Percentiles rank a stretch among this genome's conserved stretches.
These are phyloP conservation scores for Pogostemon cablin DNA, from an alignment of 257 asterid genomes.

Conservation along the genomic window DNA sequence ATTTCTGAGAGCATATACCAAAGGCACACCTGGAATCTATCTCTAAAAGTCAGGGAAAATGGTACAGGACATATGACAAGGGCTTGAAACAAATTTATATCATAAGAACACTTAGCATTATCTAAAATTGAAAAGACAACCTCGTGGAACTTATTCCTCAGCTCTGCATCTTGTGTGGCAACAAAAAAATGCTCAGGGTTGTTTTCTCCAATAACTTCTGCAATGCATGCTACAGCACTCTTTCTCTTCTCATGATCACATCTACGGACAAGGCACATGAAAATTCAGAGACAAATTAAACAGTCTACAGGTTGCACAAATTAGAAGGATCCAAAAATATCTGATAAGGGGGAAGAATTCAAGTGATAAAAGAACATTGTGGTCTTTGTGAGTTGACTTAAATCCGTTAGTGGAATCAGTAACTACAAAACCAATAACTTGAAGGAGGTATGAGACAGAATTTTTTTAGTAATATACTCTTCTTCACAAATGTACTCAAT, in stretches of 20 bases:
- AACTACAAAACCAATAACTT: constrained; percentile 1
- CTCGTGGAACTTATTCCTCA: constrained; percentile 74
- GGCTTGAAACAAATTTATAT: constrained; percentile 4
- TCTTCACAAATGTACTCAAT: too few species aligned
- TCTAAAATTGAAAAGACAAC: constrained; percentile 38
- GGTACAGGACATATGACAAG: background rate
- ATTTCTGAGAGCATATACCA: constrained; percentile 72
- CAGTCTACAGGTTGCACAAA: constrained; percentile 7
- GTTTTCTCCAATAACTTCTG: constrained; percentile 75
- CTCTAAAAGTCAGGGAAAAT: constrained; percentile 20
- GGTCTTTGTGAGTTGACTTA: background rate
- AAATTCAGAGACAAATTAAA: constrained; percentile 26
- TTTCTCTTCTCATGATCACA: constrained; percentile 83
- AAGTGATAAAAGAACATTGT: background rate
- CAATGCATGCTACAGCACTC: constrained; percentile 70
- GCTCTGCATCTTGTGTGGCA: constrained; percentile 87
- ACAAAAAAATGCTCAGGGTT: constrained; percentile 86
- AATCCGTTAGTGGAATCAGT: background rate
- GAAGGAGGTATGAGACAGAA: background rate
- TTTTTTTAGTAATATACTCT: too few species aligned
- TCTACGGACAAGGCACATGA: constrained; percentile 44
- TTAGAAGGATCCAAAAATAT: background rate
- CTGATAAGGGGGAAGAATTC: background rate
- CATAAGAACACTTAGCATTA: background rate
- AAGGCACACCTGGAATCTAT: constrained; percentile 94